Evolutionary conservation across 306 rosid species (phyloP), one percentile per base, ranked within the genome.

Genomic region (Abrus pulchellus): DNA sequence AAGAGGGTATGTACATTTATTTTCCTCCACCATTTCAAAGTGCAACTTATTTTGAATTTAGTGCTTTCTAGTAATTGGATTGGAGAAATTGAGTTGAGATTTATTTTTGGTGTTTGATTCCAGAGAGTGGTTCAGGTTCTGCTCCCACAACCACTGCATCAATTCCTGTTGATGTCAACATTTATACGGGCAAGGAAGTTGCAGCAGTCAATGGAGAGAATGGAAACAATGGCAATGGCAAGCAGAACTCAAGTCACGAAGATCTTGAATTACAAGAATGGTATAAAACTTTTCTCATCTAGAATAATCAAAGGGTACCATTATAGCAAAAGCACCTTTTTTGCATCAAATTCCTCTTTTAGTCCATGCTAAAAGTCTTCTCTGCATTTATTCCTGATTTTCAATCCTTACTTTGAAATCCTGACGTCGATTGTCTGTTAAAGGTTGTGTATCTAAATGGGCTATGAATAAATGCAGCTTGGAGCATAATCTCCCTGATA

Each of bases 401-500:
- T 66, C 75, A 70, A 68, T 20, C 12, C 76, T 47, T 62, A 56
- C 71, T 70, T 64, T 68, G 76, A 80, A 36, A 36, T 36, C 40
- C 40, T 36, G 40, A 36, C 4, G 40, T 36, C 4, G 40, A 36
- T 36, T 36, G 40, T 36, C 40, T 36, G 40, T 4, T 36, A 36
- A 36, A 36, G 40, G 40, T 36, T 61, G 34, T 55, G 29, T 32
- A 28, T 68, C n/a, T 40, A 36, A 80, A 68, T 62, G 38, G 38
- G 65, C 45, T 72, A 8, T 49, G 79, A 77, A 84, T 84, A 59
- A 86, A 67, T 87, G 89, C 92, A 95, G 99, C 73, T 93, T 93
- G 91, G 99, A 93, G 87, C 97, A 93, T 68, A 95, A 95, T 73
- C 99, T 95, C 61, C 99, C 99, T 0, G 98, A 95, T 78, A 93